phyloP scores from a whole-genome alignment of 2,329 filamentous ascomycete genomes.

The Exophiala spinifera region DNA sequence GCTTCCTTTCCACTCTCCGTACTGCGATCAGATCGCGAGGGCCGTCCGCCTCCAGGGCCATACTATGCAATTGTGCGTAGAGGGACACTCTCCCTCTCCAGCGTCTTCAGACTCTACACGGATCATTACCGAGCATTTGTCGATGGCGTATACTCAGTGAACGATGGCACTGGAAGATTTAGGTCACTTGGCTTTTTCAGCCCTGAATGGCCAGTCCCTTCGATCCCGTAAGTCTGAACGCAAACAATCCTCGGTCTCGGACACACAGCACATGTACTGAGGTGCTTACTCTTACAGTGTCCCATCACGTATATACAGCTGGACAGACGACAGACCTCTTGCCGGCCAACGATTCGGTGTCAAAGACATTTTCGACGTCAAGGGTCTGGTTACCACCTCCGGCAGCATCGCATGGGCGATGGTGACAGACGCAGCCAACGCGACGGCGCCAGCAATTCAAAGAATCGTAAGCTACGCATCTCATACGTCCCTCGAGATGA shows the following conservation, averaged over 20 bases:
- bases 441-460: constrained; percentile 21
- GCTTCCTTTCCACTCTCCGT: not conserved
- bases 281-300: not conserved
- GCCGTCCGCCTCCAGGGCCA: constrained; percentile 1
- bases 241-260: not conserved
- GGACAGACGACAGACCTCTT: constrained; percentile 11
- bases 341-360: constrained; percentile 22
- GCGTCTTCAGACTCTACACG: constrained; percentile 4
- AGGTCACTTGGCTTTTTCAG: not conserved
- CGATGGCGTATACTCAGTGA: constrained; percentile 1
- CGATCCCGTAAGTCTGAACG: constrained; percentile 9
- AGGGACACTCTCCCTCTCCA: not conserved
- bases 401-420: constrained; percentile 18
- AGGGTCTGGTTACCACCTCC: constrained; percentile 17
- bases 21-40: not conserved
- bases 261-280: not conserved
- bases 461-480: not conserved
- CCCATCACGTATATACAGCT: constrained; percentile 28
- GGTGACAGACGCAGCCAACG: constrained; percentile 5
- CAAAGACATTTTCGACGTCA: constrained; percentile 23
- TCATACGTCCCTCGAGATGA: too few species aligned
- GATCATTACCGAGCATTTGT: constrained; percentile 8
- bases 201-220: not conserved
- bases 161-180: not conserved
- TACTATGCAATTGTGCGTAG: not conserved